A percentile compares a stretch with the other conserved stretches of the same genome.
Evolutionary conservation across 768 basidiomycete genomes (phyloP).

Genomic region (Hydnum rufescens): DNA sequence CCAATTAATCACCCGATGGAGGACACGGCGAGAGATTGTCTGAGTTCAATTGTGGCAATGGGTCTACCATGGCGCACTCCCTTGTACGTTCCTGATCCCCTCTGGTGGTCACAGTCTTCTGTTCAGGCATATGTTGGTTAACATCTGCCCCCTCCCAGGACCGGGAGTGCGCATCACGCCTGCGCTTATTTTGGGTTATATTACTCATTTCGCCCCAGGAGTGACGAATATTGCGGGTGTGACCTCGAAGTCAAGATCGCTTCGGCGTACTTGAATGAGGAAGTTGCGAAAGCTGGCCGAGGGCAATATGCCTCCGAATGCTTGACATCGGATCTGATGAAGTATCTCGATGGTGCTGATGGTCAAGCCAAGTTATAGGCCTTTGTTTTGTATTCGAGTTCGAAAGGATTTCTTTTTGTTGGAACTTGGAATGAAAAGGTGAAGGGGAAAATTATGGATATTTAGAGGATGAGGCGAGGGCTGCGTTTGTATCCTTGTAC

Average conservation of each 20-base stretch:
- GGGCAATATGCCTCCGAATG: conserved; percentile 56
- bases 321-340: conserved; percentile 88
- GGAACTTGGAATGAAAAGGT: no score
- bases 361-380: no score
- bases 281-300: conserved; percentile 53
- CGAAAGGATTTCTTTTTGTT: no score
- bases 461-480: no score
- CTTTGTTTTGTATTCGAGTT: no score
- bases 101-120: not conserved
- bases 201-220: conserved; percentile 47
- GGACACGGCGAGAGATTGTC: conserved; percentile 96
- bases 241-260: conserved; percentile 54
- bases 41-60: conserved; percentile 98
- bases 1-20: conserved; percentile 95
- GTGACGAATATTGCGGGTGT: conserved; percentile 45
- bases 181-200: conserved; percentile 44
- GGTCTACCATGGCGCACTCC: conserved; percentile 52
- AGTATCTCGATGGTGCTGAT: conserved; percentile 58
- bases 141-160: conserved; percentile 23
- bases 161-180: conserved; percentile 48
- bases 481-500: no score
- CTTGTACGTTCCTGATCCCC: conserved; percentile 15
- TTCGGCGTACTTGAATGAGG: conserved; percentile 55
- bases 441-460: no score
- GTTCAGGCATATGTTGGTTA: conserved; percentile 1